These are phyloP conservation scores for Shiraia sp. DNA, from an alignment of 2,329 filamentous ascomycete genomes.

Conservation along the genomic window DNA sequence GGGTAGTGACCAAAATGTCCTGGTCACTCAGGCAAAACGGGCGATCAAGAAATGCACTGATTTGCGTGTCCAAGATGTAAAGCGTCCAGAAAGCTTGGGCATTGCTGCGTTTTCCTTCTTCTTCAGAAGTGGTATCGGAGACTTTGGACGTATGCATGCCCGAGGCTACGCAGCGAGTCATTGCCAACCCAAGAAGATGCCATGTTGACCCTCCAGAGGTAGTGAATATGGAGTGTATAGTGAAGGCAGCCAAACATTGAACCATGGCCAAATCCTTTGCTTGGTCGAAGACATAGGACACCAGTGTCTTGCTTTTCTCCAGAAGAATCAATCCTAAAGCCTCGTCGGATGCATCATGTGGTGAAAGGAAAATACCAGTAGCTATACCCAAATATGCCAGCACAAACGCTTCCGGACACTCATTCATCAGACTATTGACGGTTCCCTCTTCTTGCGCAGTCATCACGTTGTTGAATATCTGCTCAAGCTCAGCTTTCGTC, in stretches of 20 bases:
- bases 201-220: conserved; percentile 13
- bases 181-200: conserved; percentile 13
- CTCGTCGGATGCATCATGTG: conserved; percentile 7
- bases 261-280: conserved; percentile 2
- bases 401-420: conserved; percentile 4
- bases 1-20: conserved; percentile 6
- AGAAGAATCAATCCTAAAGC: conserved; percentile 3
- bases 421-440: not conserved
- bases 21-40: conserved; percentile 11
- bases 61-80: conserved; percentile 13
- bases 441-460: not conserved
- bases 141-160: conserved; percentile 13
- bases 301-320: conserved; percentile 1
- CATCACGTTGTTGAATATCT: not conserved
- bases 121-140: conserved; percentile 3
- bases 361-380: conserved; percentile 8
- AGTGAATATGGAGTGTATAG: conserved; percentile 10
- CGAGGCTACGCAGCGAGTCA: conserved; percentile 14
- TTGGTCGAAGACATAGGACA: conserved; percentile 6
- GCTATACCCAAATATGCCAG: conserved; percentile 7
- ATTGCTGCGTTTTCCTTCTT: conserved; percentile 3
- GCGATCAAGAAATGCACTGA: conserved; percentile 11
- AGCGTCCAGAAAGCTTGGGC: conserved; percentile 9
- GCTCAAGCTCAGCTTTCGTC: not conserved
- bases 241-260: conserved; percentile 6